phyloP scores from a whole-genome alignment of 129 eudicot species.

The Kitagawia praeruptora region DNA sequence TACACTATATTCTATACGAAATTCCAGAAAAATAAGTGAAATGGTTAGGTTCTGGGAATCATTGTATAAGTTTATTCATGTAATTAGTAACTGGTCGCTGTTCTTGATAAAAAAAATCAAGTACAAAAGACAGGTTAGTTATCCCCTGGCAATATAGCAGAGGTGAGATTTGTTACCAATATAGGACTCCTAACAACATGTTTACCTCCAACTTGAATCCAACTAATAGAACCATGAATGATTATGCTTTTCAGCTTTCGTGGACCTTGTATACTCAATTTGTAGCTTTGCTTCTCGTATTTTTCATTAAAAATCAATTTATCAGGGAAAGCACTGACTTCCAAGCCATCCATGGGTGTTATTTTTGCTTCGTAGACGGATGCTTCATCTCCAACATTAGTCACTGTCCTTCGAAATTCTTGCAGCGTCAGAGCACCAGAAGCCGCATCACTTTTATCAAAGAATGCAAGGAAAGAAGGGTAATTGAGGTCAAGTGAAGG shows the following conservation, averaged over 20 bases:
- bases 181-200: constrained; percentile 67
- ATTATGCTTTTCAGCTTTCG: constrained; percentile 18
- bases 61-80: background rate
- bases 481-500: constrained; percentile 63
- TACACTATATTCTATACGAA: too few species aligned
- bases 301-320: constrained; percentile 35
- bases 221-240: constrained; percentile 44
- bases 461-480: constrained; percentile 70
- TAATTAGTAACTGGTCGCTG: background rate
- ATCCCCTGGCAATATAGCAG: background rate
- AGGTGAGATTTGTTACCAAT: constrained; percentile 37
- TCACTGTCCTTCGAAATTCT: constrained; percentile 50
- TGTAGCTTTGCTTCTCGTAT: constrained; percentile 61
- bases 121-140: constrained; percentile 2
- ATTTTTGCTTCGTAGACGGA: constrained; percentile 36
- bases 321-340: constrained; percentile 42
- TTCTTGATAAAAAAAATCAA: background rate
- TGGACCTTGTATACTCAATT: constrained; percentile 43
- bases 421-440: constrained; percentile 5
- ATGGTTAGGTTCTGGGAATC: background rate
- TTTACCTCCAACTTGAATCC: constrained; percentile 43
- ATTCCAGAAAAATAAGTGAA: too few species aligned
- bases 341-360: constrained; percentile 26
- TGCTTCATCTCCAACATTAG: constrained; percentile 40
- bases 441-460: constrained; percentile 19